Base-by-base conservation (phyloP, 2,329 filamentous ascomycete species). In the Claviceps arundinis region DNA sequence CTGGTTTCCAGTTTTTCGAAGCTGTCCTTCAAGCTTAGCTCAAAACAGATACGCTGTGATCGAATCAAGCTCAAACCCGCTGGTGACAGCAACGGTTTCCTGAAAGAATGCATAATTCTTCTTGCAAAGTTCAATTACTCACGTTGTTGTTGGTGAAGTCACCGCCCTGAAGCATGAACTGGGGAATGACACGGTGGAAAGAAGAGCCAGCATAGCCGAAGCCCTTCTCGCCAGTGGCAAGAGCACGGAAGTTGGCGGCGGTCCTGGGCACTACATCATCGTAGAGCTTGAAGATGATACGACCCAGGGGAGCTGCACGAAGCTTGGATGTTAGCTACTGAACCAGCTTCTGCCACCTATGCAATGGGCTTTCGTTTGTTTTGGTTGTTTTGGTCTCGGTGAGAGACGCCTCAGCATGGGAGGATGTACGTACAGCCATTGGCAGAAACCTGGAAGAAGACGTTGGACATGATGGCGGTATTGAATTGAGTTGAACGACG, bases 151-250 rank as follows among this genome's bases (percentile, higher is more conserved):
- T 86, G 73, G 89, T 94, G 77, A 94, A 94, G 80, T 95, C 89
- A 81, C 89, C 89, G 70, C 89, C 89, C 80, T 95, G 89, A 63
- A 95, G 84, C 89, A 95, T 95, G 80, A 95, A 95, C 55, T 88
- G 70, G 62, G 86, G 86, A 73, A 95, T 95, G 73, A 95, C 84
- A 64, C 89, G 88, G 81, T 95, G 89, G 85, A 95, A 95, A 61
- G 79, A 77, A 62, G 87, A 93, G 67, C 81, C 82, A 70, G 80
- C 71, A 78, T 94, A 95, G 63, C 88, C 87, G 70, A 85, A 84
- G 66, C 87, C 87, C 74, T 88, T 81, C 76, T 87, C 79, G 61
- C 77, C 78, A 58, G 83, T 89, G 84, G 85, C 89, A 65, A 93
- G 85, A 68, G 82, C 81, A 61, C 79, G 80, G 82, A 94, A 94